Evolutionary conservation across 345 rosid species (phyloP).

Genomic region (Citrus inodora): DNA sequence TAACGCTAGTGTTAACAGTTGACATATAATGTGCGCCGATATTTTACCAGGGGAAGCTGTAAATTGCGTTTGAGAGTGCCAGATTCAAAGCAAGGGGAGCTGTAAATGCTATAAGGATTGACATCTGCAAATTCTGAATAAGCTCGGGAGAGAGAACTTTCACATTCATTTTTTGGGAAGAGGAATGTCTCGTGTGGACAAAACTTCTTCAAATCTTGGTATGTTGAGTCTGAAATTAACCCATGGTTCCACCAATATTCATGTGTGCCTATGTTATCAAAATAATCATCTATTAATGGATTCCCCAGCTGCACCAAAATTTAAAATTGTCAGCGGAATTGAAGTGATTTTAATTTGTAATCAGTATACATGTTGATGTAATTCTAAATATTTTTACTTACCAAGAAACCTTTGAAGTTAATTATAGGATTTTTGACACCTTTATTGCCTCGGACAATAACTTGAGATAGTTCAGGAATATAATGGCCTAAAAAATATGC

Average conservation of each 20-base stretch:
- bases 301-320: conserved; percentile 50
- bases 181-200: conserved; percentile 47
- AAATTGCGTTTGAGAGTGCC: conserved; percentile 15
- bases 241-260: conserved; percentile 79
- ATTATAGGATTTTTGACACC: conserved; percentile 45
- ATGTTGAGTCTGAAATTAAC: conserved; percentile 49
- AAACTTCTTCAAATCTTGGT: conserved; percentile 27
- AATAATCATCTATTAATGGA: conserved; percentile 51
- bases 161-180: conserved; percentile 52
- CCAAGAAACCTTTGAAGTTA: conserved; percentile 78
- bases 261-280: conserved; percentile 42
- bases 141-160: conserved; percentile 39
- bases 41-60: conserved; percentile 1
- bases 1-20: no score
- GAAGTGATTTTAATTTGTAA: neutral
- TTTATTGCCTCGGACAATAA: conserved; percentile 46
- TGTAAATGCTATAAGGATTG: conserved; percentile 58
- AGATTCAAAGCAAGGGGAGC: conserved; percentile 35
- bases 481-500: conserved; percentile 57
- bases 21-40: neutral
- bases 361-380: neutral
- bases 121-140: conserved; percentile 43
- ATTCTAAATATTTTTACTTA: conserved; percentile 19
- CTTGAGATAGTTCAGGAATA: conserved; percentile 71
- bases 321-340: neutral